phyloP scores from a whole-genome alignment of 495 filamentous ascomycete species.

The Podospora sp. region DNA sequence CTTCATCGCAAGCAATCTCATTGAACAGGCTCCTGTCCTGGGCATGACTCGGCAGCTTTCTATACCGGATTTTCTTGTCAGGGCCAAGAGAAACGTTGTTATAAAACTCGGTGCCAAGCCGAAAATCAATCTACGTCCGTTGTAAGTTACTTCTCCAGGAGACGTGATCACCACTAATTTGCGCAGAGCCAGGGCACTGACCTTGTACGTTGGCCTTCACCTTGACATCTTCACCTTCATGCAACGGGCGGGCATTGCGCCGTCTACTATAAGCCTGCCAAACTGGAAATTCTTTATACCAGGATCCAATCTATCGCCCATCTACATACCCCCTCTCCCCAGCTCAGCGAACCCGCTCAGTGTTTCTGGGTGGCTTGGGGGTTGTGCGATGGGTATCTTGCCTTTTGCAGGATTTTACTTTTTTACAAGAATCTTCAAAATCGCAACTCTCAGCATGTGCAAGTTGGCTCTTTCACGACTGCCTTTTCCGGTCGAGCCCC shows the following conservation, averaged over 20 bases:
- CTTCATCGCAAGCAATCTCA: conserved; percentile 28
- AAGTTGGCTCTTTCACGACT: not conserved
- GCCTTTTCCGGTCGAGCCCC: conserved; percentile 7
- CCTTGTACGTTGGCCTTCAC: conserved; percentile 45
- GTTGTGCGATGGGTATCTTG: conserved; percentile 31
- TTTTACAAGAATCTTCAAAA: conserved; percentile 22
- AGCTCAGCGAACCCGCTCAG: conserved; percentile 26
- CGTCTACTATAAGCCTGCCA: conserved; percentile 43
- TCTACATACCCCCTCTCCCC: conserved; percentile 41
- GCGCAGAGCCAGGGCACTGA: not conserved
- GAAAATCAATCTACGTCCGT: not conserved
- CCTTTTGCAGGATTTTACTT: conserved; percentile 42
- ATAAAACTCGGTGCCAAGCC: conserved; percentile 11
- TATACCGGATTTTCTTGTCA: not conserved
- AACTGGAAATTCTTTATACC: conserved; percentile 51
- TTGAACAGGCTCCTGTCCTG: conserved; percentile 18
- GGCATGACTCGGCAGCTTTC: not conserved
- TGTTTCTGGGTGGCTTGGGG: conserved; percentile 36
- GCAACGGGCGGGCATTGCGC: conserved; percentile 51
- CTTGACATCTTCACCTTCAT: conserved; percentile 51
- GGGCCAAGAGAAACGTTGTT: not conserved
- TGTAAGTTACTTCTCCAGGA: not conserved
- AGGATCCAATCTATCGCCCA: conserved; percentile 50
- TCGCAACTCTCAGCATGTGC: conserved; percentile 17
- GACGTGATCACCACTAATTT: not conserved